Conservation (phyloP, 2,329 filamentous ascomycete genomes). For the Fusarium gaditjirri region DNA sequence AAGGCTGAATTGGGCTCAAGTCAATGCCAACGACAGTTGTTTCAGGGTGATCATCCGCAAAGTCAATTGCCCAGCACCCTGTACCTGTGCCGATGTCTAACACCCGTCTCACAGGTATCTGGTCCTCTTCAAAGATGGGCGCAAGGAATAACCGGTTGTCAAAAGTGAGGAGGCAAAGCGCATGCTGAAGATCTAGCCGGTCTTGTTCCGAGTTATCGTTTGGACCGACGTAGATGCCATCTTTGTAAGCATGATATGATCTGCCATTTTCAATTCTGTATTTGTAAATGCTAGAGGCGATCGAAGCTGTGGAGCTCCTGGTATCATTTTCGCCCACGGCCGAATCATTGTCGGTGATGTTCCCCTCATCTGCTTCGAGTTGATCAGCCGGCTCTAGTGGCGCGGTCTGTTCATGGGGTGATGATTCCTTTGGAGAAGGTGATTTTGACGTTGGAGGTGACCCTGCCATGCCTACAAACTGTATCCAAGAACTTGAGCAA, state of each 20-base stretch:
- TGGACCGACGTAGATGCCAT: conserved; percentile 23
- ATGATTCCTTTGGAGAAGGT: neutral
- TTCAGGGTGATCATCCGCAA: conserved; percentile 34
- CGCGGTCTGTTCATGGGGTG: neutral
- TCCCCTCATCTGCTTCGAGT: conserved; percentile 6
- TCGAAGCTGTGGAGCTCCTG: conserved; percentile 28
- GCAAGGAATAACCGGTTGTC: conserved; percentile 37
- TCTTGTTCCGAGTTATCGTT: conserved; percentile 24
- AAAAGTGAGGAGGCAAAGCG: conserved; percentile 42
- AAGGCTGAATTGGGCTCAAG: conserved; percentile 35
- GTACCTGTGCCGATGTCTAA: conserved; percentile 43
- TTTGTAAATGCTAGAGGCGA: conserved; percentile 32
- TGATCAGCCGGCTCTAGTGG: conserved; percentile 3
- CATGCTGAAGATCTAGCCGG: conserved; percentile 36
- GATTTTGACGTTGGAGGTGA: neutral
- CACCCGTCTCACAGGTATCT: conserved; percentile 18
- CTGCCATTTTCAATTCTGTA: conserved; percentile 43
- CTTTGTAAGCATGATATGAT: conserved; percentile 44
- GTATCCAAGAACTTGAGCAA: neutral
- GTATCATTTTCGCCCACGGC: neutral
- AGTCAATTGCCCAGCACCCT: conserved; percentile 43
- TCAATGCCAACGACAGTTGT: conserved; percentile 31
- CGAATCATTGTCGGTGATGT: conserved; percentile 3
- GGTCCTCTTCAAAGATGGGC: conserved; percentile 9
- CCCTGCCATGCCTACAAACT: neutral